Evolutionary conservation across 2,329 filamentous ascomycete genomes (phyloP), one percentile per base, ranked within the genome.

Genomic region (Fusarium fujikuroi): DNA sequence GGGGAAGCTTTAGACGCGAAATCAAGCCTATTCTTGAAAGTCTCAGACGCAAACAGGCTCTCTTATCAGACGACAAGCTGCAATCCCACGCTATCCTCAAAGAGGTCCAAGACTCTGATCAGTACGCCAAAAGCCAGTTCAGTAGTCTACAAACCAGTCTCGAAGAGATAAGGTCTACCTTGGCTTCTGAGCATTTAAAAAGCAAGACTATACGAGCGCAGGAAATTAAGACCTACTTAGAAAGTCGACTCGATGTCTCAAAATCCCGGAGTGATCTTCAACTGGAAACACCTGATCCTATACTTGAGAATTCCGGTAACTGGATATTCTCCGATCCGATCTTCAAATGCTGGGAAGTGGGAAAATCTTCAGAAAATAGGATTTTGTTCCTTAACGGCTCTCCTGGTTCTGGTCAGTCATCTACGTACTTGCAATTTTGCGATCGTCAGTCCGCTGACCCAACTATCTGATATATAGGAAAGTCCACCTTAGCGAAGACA

Each of bases 221-320:
- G 0, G 49, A 53, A 2, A 70, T 62, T 28, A 60, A n/a, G 2
- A 21, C 7, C 1, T 30, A 44, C 8, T 1, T 70, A 0, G 52
- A 66, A 0, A 28, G 23, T 3, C 7, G 54, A 21, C 0, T 70
- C 0, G 7, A 58, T 0, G 2, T 70, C 9, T 36, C 49, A 5
- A 9, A 7, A 0, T 40, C 34, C 5, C 47, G 30, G 3, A 6
- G 5, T 1, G 21, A 25, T 0, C 19, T 19, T 15, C 44, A 40
- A 0, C 0, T 66, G 0, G 43, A 47, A 7, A 4, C 43, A 0
- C 12, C 1, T 0, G 42, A 66, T 0, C 0, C 9, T 4, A 0
- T 5, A 0, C 0, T 2, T 7, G 7, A 14, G 0, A 18, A 12
- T 4, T 60, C 63, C 10, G 66, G 66, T 0, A 19, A 0, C 0